A percentile compares a stretch with the other conserved stretches of the same genome.
Evolutionary conservation across 176 grass and related monocot genomes (phyloP).

Genomic region (Triticum monococcum): DNA sequence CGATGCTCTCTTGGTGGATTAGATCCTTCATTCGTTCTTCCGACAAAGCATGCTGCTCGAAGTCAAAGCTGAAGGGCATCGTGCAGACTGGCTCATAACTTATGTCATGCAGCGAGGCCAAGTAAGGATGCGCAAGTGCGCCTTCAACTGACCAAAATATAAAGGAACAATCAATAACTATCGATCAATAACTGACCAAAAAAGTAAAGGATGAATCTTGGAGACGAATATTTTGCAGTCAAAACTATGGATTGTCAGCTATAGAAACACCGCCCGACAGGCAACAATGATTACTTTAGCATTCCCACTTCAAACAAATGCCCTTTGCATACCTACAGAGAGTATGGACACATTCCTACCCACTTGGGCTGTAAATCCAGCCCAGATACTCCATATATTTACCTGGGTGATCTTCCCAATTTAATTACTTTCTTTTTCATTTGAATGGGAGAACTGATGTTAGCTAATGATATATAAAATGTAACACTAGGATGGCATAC

Average conservation of each 20-base stretch:
- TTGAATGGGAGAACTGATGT: not conserved
- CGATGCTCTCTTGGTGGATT: slow-evolving; percentile 84
- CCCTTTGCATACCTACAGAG: not conserved
- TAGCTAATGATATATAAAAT: not conserved
- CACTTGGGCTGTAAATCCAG: slow-evolving; percentile 7
- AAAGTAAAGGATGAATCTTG: not conserved
- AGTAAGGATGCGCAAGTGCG: slow-evolving; percentile 92
- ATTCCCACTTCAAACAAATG: slow-evolving; percentile 6
- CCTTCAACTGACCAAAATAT: slow-evolving; percentile 70
- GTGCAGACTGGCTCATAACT: slow-evolving; percentile 84
- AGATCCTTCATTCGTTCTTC: slow-evolving; percentile 99
- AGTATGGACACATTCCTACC: not conserved
- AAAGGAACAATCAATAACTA: slow-evolving; percentile 19
- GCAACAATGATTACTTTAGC: slow-evolving; percentile 1
- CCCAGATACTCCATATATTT: not conserved
- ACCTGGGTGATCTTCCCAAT: not conserved
- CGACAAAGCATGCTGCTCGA: slow-evolving; percentile 88
- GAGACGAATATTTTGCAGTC: not conserved
- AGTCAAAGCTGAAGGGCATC: slow-evolving; percentile 87
- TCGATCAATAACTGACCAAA: slow-evolving; percentile 40
- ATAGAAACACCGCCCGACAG: not conserved
- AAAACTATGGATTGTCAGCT: not conserved
- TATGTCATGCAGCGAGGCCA: slow-evolving; percentile 90
- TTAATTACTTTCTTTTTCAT: not conserved
- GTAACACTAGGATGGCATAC: not conserved